Base-by-base conservation (phyloP, 352 stramenopile species). In the Phytophthora colocasiae region DNA sequence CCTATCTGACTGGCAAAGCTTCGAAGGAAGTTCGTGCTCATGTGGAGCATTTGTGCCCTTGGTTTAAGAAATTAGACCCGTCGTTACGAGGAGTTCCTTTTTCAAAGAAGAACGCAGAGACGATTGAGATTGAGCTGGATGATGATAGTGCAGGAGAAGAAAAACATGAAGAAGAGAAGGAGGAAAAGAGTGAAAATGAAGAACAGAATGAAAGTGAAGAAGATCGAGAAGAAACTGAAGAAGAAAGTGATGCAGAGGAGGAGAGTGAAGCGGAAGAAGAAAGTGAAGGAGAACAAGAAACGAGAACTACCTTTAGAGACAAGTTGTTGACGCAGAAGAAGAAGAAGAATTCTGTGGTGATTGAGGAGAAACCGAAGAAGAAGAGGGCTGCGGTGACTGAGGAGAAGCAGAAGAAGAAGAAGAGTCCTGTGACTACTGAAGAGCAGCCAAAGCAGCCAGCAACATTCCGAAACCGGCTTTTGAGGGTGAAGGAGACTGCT, bases 71-170 rank as follows among this genome's bases (percentile, higher is more conserved):
- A 44, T 52, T 83, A 26, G 75, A 78, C 36, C 67, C 65, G 12
- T 69, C 46, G 14, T 73, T 78, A 29, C 19, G 48, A 51, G 62
- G 63, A 24, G 51, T 75, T 15, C 36, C 70, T 7, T 72, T 75
- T n/a, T 53, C 26, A 27, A 65, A 58, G 32, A 66, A 73, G 26
- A 48, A 65, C 26, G 24, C 38, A n/a, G 55, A 71, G 38, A 55
- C 57, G 0, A 77, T 77, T 36, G 63, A 73, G 14, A 77, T 77
- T 36, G 63, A 73, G 14, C 9, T 71, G 14, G 59, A 74, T 29
- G 62, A 15, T 14, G 56, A 69, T 6, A 71, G 62, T 41, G 32
- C 6, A 61, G 50, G 41, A 57, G 26, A 38, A 52, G 12, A 36
- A 14, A 29, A 55, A 2, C 29, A 41, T 6, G 50, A 65, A 39